Evolutionary conservation across 257 asterid species (phyloP).

Genomic region (Nicotiana paniculata): DNA sequence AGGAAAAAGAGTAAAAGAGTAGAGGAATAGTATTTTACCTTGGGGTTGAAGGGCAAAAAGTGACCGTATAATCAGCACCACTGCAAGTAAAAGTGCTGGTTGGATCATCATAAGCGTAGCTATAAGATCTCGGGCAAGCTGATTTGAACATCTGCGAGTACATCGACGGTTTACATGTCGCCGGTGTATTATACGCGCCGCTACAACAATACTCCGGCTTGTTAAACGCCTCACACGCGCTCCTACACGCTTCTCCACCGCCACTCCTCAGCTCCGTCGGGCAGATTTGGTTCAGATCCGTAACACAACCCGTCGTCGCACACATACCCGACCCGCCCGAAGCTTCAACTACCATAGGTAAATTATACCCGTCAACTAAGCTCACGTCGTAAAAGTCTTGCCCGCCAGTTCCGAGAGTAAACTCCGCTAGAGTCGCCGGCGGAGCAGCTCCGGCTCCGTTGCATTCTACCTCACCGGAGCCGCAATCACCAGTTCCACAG

Average conservation of each 20-base stretch:
- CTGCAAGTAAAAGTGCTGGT: slow-evolving; percentile 93
- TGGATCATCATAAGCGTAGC: slow-evolving; percentile 96
- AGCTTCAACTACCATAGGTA: slow-evolving; percentile 74
- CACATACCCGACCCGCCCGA: slow-evolving; percentile 86
- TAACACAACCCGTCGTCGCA: slow-evolving; percentile 88
- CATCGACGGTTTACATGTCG: slow-evolving; percentile 72
- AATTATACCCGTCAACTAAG: slow-evolving; percentile 90
- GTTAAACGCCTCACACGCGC: slow-evolving; percentile 92
- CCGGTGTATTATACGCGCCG: slow-evolving; percentile 79
- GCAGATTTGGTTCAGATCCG: slow-evolving; percentile 86
- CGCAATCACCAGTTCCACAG: slow-evolving; percentile 81
- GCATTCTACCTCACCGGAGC: slow-evolving; percentile 73
- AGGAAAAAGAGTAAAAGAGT: too few relatives aligned
- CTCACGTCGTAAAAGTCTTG: slow-evolving; percentile 84
- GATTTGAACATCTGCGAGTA: slow-evolving; percentile 79
- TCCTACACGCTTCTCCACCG: slow-evolving; percentile 66
- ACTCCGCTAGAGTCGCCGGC: slow-evolving; percentile 92
- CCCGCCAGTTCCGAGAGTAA: slow-evolving; percentile 67
- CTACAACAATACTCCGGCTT: slow-evolving; percentile 85
- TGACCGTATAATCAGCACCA: slow-evolving; percentile 76
- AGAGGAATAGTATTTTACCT: slow-evolving; percentile 31
- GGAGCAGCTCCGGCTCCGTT: slow-evolving; percentile 89
- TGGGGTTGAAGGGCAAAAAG: slow-evolving; percentile 83
- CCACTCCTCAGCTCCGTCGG: slow-evolving; percentile 74
- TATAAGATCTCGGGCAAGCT: slow-evolving; percentile 80